Percentiles rank a stretch among this genome's conserved stretches.
These are phyloP conservation scores for Mortierella sp. DNA, from an alignment of 371 early-diverging fungal species.

Conservation along the genomic window DNA sequence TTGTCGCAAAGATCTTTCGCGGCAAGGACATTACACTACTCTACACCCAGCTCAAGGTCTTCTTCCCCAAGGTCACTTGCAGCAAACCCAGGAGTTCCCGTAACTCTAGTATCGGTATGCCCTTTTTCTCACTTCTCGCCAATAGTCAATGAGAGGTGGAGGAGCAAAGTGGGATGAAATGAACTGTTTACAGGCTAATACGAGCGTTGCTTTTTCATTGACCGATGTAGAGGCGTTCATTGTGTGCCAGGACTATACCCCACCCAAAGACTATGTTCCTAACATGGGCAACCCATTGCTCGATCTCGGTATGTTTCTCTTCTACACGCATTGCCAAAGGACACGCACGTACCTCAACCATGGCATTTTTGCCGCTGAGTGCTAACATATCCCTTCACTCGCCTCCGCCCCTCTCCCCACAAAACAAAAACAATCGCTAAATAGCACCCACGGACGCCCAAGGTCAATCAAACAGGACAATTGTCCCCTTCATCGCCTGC, in stretches of 20 bases:
- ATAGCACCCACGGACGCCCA: conserved; percentile 69
- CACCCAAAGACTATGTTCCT: conserved; percentile 87
- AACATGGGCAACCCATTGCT: conserved; percentile 92
- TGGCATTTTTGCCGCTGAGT: not conserved
- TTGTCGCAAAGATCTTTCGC: conserved; percentile 98
- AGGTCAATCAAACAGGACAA: conserved; percentile 79
- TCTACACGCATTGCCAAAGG: not conserved
- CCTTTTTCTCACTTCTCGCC: too few species aligned
- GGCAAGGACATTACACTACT: conserved; percentile 93
- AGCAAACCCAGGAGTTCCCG: conserved; percentile 97
- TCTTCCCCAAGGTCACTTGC: conserved; percentile 91
- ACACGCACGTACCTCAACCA: not conserved
- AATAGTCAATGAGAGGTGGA: not conserved
- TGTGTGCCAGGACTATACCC: conserved; percentile 90
- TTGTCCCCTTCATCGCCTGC: conserved; percentile 93
- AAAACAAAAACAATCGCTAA: not conserved
- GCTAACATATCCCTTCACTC: conserved; percentile 3
- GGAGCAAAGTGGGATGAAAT: not conserved
- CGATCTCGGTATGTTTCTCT: conserved; percentile 70
- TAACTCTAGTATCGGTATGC: conserved; percentile 86
- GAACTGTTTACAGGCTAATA: not conserved
- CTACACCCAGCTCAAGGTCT: conserved; percentile 91
- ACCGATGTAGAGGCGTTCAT: conserved; percentile 86
- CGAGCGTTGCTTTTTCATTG: not conserved
- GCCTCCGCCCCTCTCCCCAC: not conserved